A percentile compares a stretch with the other conserved stretches of the same genome.
phyloP scores from a whole-genome alignment of 2,329 filamentous ascomycete species.

The Trichophaea hybrida region DNA sequence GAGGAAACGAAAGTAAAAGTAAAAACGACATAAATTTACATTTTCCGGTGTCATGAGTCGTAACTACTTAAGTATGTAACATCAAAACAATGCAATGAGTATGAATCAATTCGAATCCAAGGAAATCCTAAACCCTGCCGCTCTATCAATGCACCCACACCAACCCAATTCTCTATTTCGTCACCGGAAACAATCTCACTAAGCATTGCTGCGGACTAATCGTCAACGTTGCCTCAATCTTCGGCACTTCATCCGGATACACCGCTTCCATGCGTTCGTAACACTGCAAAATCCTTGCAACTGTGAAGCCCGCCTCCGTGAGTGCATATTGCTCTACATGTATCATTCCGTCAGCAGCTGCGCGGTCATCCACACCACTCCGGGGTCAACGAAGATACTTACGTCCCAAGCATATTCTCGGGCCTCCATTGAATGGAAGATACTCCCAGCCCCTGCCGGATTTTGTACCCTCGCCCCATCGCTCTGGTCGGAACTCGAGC shows the following conservation, averaged over 20 bases:
- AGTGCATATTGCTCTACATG: slow-evolving; percentile 31
- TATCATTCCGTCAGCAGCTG: neutral
- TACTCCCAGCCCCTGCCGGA: slow-evolving; percentile 31
- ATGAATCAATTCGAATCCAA: no score
- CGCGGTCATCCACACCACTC: neutral
- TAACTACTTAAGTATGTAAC: no score
- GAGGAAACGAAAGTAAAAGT: no score
- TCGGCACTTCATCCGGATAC: slow-evolving; percentile 19
- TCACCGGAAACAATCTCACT: slow-evolving; percentile 8
- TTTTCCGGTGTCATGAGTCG: no score
- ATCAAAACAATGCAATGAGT: no score
- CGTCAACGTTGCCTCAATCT: slow-evolving; percentile 20
- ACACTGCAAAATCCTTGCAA: slow-evolving; percentile 30
- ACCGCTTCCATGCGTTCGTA: slow-evolving; percentile 29
- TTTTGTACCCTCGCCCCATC: slow-evolving; percentile 47
- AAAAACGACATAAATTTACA: no score
- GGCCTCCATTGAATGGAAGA: slow-evolving; percentile 36
- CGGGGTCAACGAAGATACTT: slow-evolving; percentile 27
- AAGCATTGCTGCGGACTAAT: slow-evolving; percentile 14
- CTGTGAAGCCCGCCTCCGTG: slow-evolving; percentile 30
- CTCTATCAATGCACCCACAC: neutral
- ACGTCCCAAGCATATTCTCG: slow-evolving; percentile 36
- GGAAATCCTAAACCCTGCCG: neutral
- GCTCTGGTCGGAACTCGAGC: slow-evolving; percentile 59
- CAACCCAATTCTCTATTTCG: neutral